Conservation (phyloP, 192 early-diverging fungal species). For the Coemansia sp. region DNA sequence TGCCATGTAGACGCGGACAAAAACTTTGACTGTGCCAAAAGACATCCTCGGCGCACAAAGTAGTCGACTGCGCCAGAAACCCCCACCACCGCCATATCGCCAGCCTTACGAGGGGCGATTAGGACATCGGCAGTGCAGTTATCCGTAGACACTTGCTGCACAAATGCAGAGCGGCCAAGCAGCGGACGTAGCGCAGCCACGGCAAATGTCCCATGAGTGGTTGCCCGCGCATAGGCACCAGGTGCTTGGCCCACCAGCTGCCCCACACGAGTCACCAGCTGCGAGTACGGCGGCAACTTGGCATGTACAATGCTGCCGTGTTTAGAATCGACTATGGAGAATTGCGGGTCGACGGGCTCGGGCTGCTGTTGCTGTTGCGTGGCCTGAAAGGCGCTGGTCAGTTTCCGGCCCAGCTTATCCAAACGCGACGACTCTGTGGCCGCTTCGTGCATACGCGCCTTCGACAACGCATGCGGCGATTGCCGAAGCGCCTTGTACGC, state of each 20-base stretch:
- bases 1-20: conserved; percentile 35
- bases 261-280: conserved; percentile 29
- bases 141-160: conserved; percentile 54
- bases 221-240: conserved; percentile 12
- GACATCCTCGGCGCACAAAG: conserved; percentile 61
- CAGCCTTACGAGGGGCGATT: conserved; percentile 60
- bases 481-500: too few relatives aligned
- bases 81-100: conserved; percentile 63
- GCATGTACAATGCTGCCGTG: conserved; percentile 26
- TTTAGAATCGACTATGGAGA: conserved; percentile 25
- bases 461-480: too few relatives aligned
- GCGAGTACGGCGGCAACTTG: conserved; percentile 40
- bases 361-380: conserved; percentile 9
- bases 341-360: conserved; percentile 29
- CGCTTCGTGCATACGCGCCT: too few relatives aligned
- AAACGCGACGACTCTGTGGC: not conserved
- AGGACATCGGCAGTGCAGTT: conserved; percentile 61
- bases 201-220: conserved; percentile 12
- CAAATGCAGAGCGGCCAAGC: conserved; percentile 31
- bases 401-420: conserved; percentile 9
- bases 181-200: conserved; percentile 31
- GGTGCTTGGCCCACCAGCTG: conserved; percentile 34
- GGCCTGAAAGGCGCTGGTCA: conserved; percentile 10
- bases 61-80: conserved; percentile 58
- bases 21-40: conserved; percentile 56